Base-by-base conservation (phyloP, 192 early-diverging fungal species). In the Backusella mclennaniae region DNA sequence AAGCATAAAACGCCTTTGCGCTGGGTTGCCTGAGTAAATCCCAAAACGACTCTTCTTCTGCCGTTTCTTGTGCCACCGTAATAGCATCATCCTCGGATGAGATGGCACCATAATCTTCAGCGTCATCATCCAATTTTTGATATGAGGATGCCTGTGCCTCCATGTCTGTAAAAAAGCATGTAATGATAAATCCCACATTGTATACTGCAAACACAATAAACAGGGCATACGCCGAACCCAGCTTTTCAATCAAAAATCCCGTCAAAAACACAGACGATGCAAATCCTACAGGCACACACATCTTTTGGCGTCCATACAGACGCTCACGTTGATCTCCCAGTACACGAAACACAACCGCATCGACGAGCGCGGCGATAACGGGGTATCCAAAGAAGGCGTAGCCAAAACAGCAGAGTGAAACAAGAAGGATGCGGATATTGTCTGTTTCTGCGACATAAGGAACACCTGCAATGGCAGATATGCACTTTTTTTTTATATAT, bases 371-470 rank as follows among this genome's bases (percentile, higher is more conserved):
- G 42, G 70, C 39, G 29, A 77, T 73, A 26, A 77, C 56, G 6
- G 76, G 76, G 11, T 77, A 77, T 0, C 76, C 76, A 67, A 59
- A 77, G 33, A 69, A 77, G 19, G 68, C 46, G 66, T 71, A 77
- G 5, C 76, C 76, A 49, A 77, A 77, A 12, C 71, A 72, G 21
- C 76, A 70, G 11, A 77, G 11, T 1, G 70, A 35, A 1, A 72
- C 56, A 2, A 77, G 35, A 2, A 67, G 3, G 46, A 77, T 72
- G 6, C 69, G 53, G 17, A 33, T 63, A 1, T 15, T 21, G 3
- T 36, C 39, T 14, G 66, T 39, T 21, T 46, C 35, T 12, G 76
- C 14, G 2, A 77, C 42, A 35, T 26, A 70, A 8, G 76, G 76
- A 0, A 77, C 76, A 31, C 29, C 9, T 38, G 35, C 70, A n/a